Base-by-base conservation (phyloP, 2,329 filamentous ascomycete genomes). In the Rhytidhysteron rufulum region DNA sequence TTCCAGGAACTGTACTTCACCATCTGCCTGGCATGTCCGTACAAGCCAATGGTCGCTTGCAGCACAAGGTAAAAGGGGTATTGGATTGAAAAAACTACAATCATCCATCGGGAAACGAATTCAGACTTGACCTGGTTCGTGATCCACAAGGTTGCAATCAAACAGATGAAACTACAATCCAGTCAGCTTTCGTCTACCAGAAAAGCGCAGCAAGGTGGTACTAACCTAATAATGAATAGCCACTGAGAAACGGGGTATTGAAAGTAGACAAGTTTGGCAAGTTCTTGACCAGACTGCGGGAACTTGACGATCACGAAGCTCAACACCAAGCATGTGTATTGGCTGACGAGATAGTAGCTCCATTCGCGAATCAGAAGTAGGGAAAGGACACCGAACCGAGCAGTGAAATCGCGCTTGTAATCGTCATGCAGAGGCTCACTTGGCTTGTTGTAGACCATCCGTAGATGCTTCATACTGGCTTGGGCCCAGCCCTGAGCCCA, bases 401-500 rank as follows among this genome's bases (percentile, higher is more conserved):
- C 53, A 11, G 51, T 63, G 31, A 64, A 54, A 20, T 43, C 60
- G 1, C 71, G 63, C 37, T 63, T 62, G 34, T 60, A 47, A 16
- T 49, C 42, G 13, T 50, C 42, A 31, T 52, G 56, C 7, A 60
- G 36, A 3, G 51, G 60, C 25, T 61, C 53, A 5, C 58, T 54
- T 16, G 67, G 62, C 18, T 66, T 66, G 21, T 61, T 67, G 62
- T 68, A 74, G 21, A 67, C 51, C 41, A 73, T 60, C 16, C 64
- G 59, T 39, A 66, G 48, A 44, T 74, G 70, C 15, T 60, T 56
- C 49, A 67, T 59, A 24, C 62, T 70, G n/a, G 70, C 71, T 50
- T 74, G 71, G 4, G 68, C 66, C 71, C 71, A 74, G 30, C 71
- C 71, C 49, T 74, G 71, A 3, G 71, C 66, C 71, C 71, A 74